Percentiles rank a stretch among this genome's conserved stretches.
phyloP scores from a whole-genome alignment of 2,329 filamentous ascomycete species.

The Raffaelea albimanens region DNA sequence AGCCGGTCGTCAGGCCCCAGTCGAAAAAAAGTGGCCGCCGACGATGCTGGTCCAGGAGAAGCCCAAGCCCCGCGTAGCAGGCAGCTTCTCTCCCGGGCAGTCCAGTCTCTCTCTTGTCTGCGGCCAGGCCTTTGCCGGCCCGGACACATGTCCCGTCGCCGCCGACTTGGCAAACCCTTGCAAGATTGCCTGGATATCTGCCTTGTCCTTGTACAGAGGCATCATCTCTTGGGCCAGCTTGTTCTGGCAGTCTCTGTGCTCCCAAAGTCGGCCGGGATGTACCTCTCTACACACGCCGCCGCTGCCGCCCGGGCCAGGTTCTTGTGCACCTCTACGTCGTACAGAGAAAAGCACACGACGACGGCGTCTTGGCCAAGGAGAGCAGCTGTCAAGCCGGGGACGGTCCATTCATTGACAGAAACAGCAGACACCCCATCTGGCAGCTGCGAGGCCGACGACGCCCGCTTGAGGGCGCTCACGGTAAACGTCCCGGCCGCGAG shows the following conservation, averaged over 20 bases:
- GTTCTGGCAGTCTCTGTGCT: constrained; percentile 27
- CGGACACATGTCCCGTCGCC: constrained; percentile 9
- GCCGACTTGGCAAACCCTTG: constrained; percentile 20
- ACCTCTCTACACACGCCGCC: constrained; percentile 23
- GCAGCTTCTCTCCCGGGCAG: too few species aligned
- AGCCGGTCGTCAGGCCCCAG: constrained; percentile 26
- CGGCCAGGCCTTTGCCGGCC: too few species aligned
- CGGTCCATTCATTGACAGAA: constrained; percentile 21
- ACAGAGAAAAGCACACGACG: constrained; percentile 24
- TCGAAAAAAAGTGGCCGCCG: constrained; percentile 30
- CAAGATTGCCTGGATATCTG: constrained; percentile 22
- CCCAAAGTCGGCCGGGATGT: constrained; percentile 31
- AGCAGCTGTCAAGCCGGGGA: constrained; percentile 19
- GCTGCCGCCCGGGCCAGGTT: constrained; percentile 27
- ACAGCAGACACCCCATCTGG: constrained; percentile 11
- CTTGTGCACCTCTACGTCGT: constrained; percentile 21
- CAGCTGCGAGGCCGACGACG: constrained; percentile 18
- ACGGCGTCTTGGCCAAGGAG: constrained; percentile 27
- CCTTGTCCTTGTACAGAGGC: constrained; percentile 25
- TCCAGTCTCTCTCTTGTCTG: too few species aligned
- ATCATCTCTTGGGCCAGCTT: constrained; percentile 24
- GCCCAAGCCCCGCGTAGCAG: neutral
- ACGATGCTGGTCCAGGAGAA: constrained; percentile 29
- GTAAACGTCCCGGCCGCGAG: constrained; percentile 18
- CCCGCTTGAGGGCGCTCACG: constrained; percentile 24